A percentile compares a stretch with the other conserved stretches of the same genome.
Evolutionary conservation across 202 grass and related monocot species (phyloP).

Genomic region (Hordeum pubiflorum): DNA sequence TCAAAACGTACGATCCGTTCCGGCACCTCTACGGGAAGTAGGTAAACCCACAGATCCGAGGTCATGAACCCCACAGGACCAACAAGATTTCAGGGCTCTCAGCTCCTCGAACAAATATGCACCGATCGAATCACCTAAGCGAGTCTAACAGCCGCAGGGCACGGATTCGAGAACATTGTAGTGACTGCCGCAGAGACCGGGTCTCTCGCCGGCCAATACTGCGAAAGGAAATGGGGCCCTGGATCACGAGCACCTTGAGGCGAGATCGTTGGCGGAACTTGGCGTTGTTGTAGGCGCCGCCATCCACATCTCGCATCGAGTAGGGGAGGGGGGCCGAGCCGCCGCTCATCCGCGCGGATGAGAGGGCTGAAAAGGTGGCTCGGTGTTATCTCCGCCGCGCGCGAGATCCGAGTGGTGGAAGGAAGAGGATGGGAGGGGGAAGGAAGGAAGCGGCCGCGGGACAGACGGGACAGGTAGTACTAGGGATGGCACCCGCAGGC

Average conservation of each 20-base stretch:
- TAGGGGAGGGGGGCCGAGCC: constrained; percentile 58
- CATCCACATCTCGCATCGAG: constrained; percentile 67
- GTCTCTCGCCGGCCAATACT: neutral
- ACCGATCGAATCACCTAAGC: neutral
- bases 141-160: neutral
- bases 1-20: neutral
- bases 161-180: neutral
- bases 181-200: neutral
- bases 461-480: neutral
- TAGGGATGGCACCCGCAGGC: no score
- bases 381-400: neutral
- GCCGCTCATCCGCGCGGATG: constrained; percentile 38
- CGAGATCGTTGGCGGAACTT: constrained; percentile 93
- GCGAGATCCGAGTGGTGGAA: constrained; percentile 20
- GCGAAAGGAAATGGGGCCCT: neutral
- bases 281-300: constrained; percentile 80
- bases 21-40: neutral
- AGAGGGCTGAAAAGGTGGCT: neutral
- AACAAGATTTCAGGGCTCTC: neutral
- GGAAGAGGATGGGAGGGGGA: neutral
- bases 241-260: constrained; percentile 56
- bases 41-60: constrained; percentile 14
- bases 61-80: neutral
- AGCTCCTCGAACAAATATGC: neutral
- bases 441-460: neutral